Evolutionary conservation across 2,329 filamentous ascomycete genomes (phyloP), one percentile per base, ranked within the genome.

Genomic region (Beauveria varroae): DNA sequence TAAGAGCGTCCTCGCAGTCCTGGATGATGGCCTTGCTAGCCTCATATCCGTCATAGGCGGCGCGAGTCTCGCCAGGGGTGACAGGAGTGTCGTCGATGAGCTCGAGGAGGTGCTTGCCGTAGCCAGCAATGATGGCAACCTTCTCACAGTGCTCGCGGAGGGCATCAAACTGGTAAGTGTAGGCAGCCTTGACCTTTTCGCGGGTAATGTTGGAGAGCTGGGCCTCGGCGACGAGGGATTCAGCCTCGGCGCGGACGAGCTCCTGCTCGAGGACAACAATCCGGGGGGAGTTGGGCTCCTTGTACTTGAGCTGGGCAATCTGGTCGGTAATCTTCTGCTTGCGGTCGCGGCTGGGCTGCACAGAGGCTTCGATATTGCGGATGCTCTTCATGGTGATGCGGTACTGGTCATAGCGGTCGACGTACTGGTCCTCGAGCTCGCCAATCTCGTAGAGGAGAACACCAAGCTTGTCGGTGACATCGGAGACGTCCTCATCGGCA

Each of bases 301-400:
- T 99, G 86, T 98, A 99, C 78, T 99, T 99, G 70, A 99, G 85
- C 76, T 98, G 93, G 56, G 95, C 93, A 69, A 99, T 99, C 74
- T 98, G 91, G 74, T 99, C 95, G 70, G 91, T 96, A 72, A 99
- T 98, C 80, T 98, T 99, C 76, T 98, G 93, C 81, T 99, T 99
- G 95, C 95, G 90, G 78, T 99, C 95, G 78, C 95, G 86, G 81
- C 93, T 97, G 61, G 95, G 95, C 78, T 99, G 95, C 56, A 99
- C 95, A 24, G 93, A 98, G 63, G 93, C 93, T 77, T 99, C 95
- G 66, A 99, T 99, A 78, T 99, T 99, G 70, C 95, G 90, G 72
- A 99, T 96, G 75, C 92, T 96, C 88, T 99, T 99, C 79, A 99
- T 96, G 59, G 95, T 99, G 62, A 99, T 90, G 72, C 95, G 91